Evolutionary conservation across 108 stramenopile genomes (phyloP), one percentile per base, ranked within the genome.

Genomic region (Cyclotella choctawhatcheeana): DNA sequence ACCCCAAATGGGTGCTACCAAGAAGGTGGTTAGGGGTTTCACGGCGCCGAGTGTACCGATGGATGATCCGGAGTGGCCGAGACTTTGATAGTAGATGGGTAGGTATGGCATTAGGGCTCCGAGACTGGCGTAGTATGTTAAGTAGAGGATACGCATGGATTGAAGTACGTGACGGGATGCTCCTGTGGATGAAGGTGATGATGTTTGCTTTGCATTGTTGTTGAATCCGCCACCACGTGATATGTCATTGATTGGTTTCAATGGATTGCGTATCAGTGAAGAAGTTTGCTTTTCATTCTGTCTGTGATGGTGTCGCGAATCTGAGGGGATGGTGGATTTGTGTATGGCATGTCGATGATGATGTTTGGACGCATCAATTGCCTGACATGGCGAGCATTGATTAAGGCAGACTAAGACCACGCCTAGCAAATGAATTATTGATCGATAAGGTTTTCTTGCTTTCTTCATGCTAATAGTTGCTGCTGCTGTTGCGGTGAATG

Each of bases 1-100:
- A 13, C 97, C 97, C 97, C 97, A 98, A 18, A 98, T 70, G 1
- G 97, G 96, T 21, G 96, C 92, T 27, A 95, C 91, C 3, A 98
- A 65, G 67, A 98, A 97, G 16, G 96, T 97, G 25, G 95, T 96
- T 5, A 96, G 79, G 14, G 97, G 96, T 55, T 96, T 97, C 60
- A 98, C 92, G 12, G 96, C 95, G 17, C 97, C 97, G 31, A 98
- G 74, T 58, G 91, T 59, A 24, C 97, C 97, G 73, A 98, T 96
- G 35, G 85, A 79, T 54, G 89, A 87, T 56, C 91, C 89, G 8
- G 85, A 76, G 60, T 94, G 89, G 24, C 94, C 95, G 21, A 98
- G 78, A 24, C 90, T 89, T 79, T 97, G 94, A 79, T 95, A 98
- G 75, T 95, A 98, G 10, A 97, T 94, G 16, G 97, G 97, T 14